Base-by-base conservation (phyloP, 1,284 basidiomycete genomes). In the Mycena citricolor region DNA sequence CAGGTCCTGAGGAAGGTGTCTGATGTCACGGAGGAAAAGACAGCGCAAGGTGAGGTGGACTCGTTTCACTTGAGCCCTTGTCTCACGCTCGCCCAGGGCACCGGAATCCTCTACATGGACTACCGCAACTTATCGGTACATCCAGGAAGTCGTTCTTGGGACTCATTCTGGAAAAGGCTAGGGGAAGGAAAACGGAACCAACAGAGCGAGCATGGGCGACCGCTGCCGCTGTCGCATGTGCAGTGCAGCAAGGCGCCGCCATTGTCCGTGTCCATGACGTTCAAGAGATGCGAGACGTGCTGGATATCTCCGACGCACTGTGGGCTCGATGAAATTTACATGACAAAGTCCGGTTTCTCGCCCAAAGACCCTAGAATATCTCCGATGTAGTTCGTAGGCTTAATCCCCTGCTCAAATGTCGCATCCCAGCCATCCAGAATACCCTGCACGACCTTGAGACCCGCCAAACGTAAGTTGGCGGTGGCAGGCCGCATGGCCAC, bases 81-180 rank as follows among this genome's bases (percentile, higher is more conserved):
- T n/a, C n/a, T n/a, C n/a, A n/a, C n/a, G n/a, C n/a, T n/a, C n/a
- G n/a, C n/a, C n/a, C n/a, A n/a, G 29, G 20, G 28, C 31, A 61
- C 41, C 56, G 62, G 30, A 87, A 88, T 54, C 68, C 73, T 8
- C 65, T 93, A 12, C 61, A 64, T 6, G 79, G 80, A 4, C 90
- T 79, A 52, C 87, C 92, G 0, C 65, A 83, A 12, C 70, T 97
- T 3, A 77, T 95, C 16, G 94, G 92, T 2, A 66, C 81, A 1
- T 94, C 90, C 14, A 71, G 86, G 35, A 97, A 97, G 64, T 86
- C 85, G 0, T 92, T 93, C 62, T 69, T 95, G 5, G 92, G 90
- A 0, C 62, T 63, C 2, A 70, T 91, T 31, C 71, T 87, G 11
- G 64, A 70, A 8, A n/a, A 68, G 39, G 57, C n/a, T n/a, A 48